Evolutionary conservation across 2,329 filamentous ascomycete genomes (phyloP).

Genomic region (Aspergillus japonicus): DNA sequence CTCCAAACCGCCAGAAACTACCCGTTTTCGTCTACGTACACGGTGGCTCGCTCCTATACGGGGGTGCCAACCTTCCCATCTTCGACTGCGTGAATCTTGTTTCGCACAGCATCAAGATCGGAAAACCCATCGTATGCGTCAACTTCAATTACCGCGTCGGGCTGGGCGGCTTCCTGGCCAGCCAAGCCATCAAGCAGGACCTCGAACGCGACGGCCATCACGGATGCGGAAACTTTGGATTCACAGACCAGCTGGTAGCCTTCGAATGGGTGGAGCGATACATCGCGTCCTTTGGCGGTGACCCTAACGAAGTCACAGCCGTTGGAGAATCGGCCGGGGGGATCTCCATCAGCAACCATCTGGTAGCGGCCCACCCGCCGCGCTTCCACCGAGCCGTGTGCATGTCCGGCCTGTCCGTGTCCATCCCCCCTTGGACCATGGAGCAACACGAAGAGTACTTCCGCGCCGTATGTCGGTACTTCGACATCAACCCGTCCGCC

Average conservation of each 20-base stretch:
- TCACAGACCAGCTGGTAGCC: slow-evolving; percentile 35
- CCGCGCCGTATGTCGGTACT: slow-evolving; percentile 20
- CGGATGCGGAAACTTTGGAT: slow-evolving; percentile 40
- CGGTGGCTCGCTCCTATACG: slow-evolving; percentile 28
- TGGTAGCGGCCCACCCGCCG: slow-evolving; percentile 19
- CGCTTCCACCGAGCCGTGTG: slow-evolving; percentile 25
- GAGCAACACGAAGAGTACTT: slow-evolving; percentile 25
- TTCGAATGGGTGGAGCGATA: slow-evolving; percentile 38
- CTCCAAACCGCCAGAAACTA: slow-evolving; percentile 5
- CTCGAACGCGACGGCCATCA: slow-evolving; percentile 20
- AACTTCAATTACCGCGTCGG: slow-evolving; percentile 31
- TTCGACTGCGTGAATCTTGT: slow-evolving; percentile 28
- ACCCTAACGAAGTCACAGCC: slow-evolving; percentile 32
- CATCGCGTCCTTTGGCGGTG: slow-evolving; percentile 34
- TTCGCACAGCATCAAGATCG: slow-evolving; percentile 20
- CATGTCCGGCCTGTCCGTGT: slow-evolving; percentile 25
- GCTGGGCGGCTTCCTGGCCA: slow-evolving; percentile 26
- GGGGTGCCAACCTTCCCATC: slow-evolving; percentile 26
- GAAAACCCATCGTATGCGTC: slow-evolving; percentile 22
- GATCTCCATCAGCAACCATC: slow-evolving; percentile 29
- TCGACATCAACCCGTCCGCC: slow-evolving; percentile 18
- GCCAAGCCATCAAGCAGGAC: slow-evolving; percentile 15
- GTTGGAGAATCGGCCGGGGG: slow-evolving; percentile 30
- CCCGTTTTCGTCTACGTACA: slow-evolving; percentile 29
- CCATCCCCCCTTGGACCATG: slow-evolving; percentile 25